Evolutionary conservation across 805 yeast species (phyloP).

Genomic region (Metschnikowia anglica): DNA sequence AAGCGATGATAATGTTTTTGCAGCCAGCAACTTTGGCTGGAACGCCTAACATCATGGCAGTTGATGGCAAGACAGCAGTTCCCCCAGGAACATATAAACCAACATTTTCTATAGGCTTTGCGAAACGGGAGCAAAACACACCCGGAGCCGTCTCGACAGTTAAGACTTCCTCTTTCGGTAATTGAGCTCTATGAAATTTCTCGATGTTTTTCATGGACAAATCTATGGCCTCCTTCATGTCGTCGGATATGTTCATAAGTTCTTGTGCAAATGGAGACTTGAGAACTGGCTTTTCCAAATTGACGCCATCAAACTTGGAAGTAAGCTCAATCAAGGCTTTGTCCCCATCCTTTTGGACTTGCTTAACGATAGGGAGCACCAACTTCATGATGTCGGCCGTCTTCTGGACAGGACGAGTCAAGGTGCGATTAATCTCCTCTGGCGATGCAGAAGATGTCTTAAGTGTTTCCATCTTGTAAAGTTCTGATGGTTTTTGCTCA

Average conservation of each 20-base stretch:
- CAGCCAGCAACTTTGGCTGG: slow-evolving; percentile 99
- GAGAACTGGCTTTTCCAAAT: slow-evolving; percentile 67
- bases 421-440: slow-evolving; percentile 52
- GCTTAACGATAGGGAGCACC: slow-evolving; percentile 84
- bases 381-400: slow-evolving; percentile 90
- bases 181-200: slow-evolving; percentile 92
- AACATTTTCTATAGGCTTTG: slow-evolving; percentile 90
- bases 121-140: slow-evolving; percentile 89
- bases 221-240: slow-evolving; percentile 82
- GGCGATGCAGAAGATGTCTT: slow-evolving; percentile 40
- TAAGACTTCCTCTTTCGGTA: slow-evolving; percentile 64
- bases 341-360: slow-evolving; percentile 78
- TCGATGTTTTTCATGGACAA: slow-evolving; percentile 84
- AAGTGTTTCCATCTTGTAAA: slow-evolving; percentile 52
- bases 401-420: slow-evolving; percentile 93
- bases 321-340: slow-evolving; percentile 85
- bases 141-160: slow-evolving; percentile 93
- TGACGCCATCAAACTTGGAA: slow-evolving; percentile 85
- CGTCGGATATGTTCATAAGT: slow-evolving; percentile 68
- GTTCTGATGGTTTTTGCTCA: slow-evolving; percentile 5
- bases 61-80: slow-evolving; percentile 95
- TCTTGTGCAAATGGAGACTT: slow-evolving; percentile 84
- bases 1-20: slow-evolving; percentile 84
- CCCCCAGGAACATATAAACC: slow-evolving; percentile 99
- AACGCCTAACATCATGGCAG: slow-evolving; percentile 96